Base-by-base conservation (phyloP, 495 filamentous ascomycete species). In the Xylaria cubensis region DNA sequence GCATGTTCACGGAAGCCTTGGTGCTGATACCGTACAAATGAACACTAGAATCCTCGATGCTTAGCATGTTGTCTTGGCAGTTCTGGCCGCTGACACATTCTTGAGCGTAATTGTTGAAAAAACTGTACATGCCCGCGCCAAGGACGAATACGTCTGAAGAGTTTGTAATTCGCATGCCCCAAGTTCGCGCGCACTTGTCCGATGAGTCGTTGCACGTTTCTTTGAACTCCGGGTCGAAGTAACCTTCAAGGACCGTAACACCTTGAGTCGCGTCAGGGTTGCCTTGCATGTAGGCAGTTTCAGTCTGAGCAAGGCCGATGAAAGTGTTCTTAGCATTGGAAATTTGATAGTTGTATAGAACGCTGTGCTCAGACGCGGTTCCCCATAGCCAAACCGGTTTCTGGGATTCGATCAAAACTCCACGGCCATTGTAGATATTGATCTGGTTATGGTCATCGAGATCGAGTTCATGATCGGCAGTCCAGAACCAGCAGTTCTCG, bases 401-500 rank as follows among this genome's bases (percentile, higher is more conserved):
- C 59, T 87, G 74, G 21, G 80, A 81, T 82, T 97, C 95, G 71
- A 95, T 84, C 44, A 95, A 86, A 19, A 97, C 86, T 72, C 95
- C 95, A 71, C 95, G 92, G 56, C 94, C 95, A 76, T 93, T 97
- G 86, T 91, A 98, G 74, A 98, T 88, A 81, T 96, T 92, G 81
- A 97, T 92, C 81, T 97, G 95, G 71, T 88, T 88, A 82, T 93
- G 89, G 76, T 92, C 91, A 9, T 81, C 56, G 4, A 89, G 87
- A 79, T 97, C 95, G 51, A 98, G 91, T 72, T 94, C 92, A 84
- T 98, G 95, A 80, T 98, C 95, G 2, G 95, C 90, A 36, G 95
- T 94, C 95, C 95, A 98, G 81, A 92, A 92, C 95, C 95, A 98
- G 55, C 88, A 90, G 82, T 98, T 98, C 83, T 97, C 95, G 61